phyloP scores from a whole-genome alignment of 768 basidiomycete species.

The Lentinula aciculospora region DNA sequence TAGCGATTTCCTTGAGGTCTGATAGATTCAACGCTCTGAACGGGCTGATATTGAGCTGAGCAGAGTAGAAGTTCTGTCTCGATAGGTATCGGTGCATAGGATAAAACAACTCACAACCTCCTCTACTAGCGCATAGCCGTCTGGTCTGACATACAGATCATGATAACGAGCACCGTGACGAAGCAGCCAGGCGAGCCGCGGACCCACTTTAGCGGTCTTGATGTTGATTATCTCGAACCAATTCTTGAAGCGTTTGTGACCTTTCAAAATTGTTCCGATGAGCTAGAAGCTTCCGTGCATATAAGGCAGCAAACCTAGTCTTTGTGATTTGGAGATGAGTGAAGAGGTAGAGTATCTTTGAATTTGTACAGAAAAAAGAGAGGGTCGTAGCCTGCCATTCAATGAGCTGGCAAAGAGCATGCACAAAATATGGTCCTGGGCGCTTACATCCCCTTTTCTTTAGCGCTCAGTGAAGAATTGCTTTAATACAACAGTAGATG shows the following conservation, averaged over 20 bases:
- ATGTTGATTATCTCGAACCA: neutral
- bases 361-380: neutral
- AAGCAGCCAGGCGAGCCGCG: neutral
- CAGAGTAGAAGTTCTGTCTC: neutral
- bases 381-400: neutral
- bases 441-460: too few relatives aligned
- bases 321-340: neutral
- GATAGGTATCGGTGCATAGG: neutral
- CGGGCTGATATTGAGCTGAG: neutral
- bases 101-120: neutral
- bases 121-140: neutral
- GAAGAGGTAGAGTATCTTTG: neutral
- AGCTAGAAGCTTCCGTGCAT: neutral
- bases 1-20: neutral
- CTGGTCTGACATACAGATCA: neutral
- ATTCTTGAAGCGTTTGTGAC: neutral
- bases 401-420: conserved; percentile 1
- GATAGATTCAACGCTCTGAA: neutral
- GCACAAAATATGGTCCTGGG: neutral
- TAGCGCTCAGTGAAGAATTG: neutral
- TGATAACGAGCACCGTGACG: neutral
- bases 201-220: neutral
- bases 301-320: neutral
- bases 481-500: too few relatives aligned
- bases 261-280: neutral